phyloP scores from a whole-genome alignment of 345 rosid species.

The Syzygium aromaticum region DNA sequence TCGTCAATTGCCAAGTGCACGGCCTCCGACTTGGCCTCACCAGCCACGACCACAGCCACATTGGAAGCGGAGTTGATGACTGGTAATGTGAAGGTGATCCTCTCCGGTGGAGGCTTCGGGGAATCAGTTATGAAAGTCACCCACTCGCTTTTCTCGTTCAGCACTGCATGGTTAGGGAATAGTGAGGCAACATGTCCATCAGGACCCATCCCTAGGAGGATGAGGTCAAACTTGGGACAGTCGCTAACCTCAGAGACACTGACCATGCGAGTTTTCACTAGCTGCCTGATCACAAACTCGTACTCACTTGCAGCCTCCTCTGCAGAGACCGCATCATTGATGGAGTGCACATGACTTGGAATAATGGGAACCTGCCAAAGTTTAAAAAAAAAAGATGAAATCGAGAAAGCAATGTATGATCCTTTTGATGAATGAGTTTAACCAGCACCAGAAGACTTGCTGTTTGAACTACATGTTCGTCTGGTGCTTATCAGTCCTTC shows the following conservation, averaged over 20 bases:
- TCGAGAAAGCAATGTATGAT: not conserved
- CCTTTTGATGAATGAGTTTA: not conserved
- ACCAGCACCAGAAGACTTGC: not conserved
- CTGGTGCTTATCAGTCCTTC: not conserved
- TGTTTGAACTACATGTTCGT: not conserved
- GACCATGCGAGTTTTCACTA: conserved; percentile 56
- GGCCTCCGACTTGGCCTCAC: conserved; percentile 71
- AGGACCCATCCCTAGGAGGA: conserved; percentile 81
- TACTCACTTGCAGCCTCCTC: conserved; percentile 79
- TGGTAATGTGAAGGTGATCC: conserved; percentile 87
- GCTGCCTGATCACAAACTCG: conserved; percentile 63
- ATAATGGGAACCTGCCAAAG: conserved; percentile 57
- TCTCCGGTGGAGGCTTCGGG: conserved; percentile 83
- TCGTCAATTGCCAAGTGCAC: conserved; percentile 55
- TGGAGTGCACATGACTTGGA: conserved; percentile 72
- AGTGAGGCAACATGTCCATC: conserved; percentile 92
- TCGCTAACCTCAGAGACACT: conserved; percentile 61
- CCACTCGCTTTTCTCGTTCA: conserved; percentile 61
- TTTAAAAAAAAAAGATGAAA: not conserved
- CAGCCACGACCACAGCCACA: conserved; percentile 62
- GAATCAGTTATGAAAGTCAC: conserved; percentile 64
- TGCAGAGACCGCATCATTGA: conserved; percentile 67
- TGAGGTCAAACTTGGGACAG: conserved; percentile 87
- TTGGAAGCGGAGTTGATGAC: conserved; percentile 85
- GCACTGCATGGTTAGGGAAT: conserved; percentile 61